phyloP scores from a whole-genome alignment of 2,329 filamentous ascomycete genomes.

The Nigrospora osmanthi region DNA sequence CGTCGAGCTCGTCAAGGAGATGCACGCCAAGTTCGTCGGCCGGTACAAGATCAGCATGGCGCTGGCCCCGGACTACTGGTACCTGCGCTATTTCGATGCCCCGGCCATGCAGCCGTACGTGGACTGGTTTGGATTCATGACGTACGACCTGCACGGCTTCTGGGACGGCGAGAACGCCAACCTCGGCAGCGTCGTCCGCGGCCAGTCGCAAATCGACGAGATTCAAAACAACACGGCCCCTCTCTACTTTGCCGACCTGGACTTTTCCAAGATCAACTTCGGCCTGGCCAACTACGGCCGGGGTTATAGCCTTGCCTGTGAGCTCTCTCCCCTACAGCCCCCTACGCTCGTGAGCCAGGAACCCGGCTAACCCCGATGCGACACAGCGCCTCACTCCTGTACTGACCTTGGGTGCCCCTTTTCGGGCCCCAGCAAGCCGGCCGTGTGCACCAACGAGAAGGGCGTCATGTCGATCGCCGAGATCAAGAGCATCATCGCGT shows the following conservation, averaged over 20 bases:
- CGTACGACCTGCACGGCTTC: constrained; percentile 32
- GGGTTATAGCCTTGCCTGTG: constrained; percentile 26
- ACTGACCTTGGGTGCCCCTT: constrained; percentile 15
- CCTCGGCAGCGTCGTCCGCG: constrained; percentile 21
- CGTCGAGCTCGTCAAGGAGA: constrained; percentile 22
- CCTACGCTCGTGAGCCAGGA: too few relatives aligned
- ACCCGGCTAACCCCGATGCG: not conserved
- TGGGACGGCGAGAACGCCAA: constrained; percentile 28
- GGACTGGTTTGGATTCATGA: constrained; percentile 29
- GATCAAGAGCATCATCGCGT: constrained; percentile 19
- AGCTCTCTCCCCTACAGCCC: not conserved
- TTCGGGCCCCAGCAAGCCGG: constrained; percentile 15
- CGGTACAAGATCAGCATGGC: constrained; percentile 32
- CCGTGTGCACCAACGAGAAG: constrained; percentile 14
- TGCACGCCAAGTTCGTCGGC: constrained; percentile 23
- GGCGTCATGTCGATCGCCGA: constrained; percentile 23
- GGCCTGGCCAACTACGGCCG: constrained; percentile 40
- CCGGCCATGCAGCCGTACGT: constrained; percentile 27
- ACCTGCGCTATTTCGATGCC: constrained; percentile 26
- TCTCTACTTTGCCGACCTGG: constrained; percentile 31
- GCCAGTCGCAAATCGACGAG: constrained; percentile 33
- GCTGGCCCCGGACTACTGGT: constrained; percentile 27
- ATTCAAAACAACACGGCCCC: constrained; percentile 27
- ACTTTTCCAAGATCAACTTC: constrained; percentile 33
- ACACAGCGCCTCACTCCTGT: constrained; percentile 12